phyloP scores from a whole-genome alignment of 2,329 filamentous ascomycete genomes.

The Exophiala viscosa region DNA sequence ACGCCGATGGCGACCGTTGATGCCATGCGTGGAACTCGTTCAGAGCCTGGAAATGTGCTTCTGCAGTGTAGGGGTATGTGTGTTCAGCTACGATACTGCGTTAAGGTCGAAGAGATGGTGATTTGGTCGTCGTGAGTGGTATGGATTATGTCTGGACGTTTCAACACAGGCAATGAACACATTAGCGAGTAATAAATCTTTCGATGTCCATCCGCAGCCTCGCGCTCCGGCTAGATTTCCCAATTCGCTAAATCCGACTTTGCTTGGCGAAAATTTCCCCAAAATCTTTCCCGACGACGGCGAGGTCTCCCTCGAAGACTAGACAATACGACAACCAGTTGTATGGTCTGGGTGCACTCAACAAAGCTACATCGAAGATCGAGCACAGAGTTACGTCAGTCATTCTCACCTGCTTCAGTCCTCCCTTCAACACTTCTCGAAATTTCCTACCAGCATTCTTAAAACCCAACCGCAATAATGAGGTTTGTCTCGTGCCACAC shows the following conservation, averaged over 20 bases:
- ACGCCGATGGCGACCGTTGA: slow-evolving; percentile 43
- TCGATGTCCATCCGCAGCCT: not conserved
- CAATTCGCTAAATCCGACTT: not conserved
- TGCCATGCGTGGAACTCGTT: slow-evolving; percentile 33
- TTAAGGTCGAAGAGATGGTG: not conserved
- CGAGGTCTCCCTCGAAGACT: not conserved
- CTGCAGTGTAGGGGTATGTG: not conserved
- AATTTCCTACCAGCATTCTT: no score
- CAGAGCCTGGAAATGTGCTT: not conserved
- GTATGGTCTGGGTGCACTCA: not conserved
- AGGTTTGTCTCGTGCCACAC: slow-evolving; percentile 2
- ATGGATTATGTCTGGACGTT: not conserved
- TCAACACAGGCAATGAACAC: no score
- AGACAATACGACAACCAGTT: not conserved
- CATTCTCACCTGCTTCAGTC: not conserved
- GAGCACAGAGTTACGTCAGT: no score
- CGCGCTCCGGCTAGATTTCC: not conserved
- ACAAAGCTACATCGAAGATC: not conserved
- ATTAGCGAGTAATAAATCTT: not conserved
- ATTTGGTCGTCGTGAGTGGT: not conserved
- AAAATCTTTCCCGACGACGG: not conserved
- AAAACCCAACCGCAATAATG: slow-evolving; percentile 2
- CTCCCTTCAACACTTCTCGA: no score
- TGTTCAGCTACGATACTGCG: not conserved
- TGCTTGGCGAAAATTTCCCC: slow-evolving; percentile 1